Conservation (phyloP, 2,329 filamentous ascomycete species). For the Parascedosporium putredinis region DNA sequence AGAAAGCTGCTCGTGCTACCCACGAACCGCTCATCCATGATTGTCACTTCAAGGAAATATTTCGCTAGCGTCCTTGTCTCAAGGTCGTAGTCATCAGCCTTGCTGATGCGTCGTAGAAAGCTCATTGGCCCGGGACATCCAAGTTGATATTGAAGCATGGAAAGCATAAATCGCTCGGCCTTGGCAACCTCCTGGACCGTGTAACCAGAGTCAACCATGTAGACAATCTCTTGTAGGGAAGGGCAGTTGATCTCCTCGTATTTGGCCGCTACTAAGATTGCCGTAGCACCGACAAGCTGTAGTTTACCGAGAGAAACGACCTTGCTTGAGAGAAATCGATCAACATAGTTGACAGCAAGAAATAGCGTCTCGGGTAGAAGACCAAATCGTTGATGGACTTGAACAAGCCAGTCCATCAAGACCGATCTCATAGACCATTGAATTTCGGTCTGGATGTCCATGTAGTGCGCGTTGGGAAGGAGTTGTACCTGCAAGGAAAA, state of each 20-base stretch:
- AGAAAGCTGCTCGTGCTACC: constrained; percentile 82
- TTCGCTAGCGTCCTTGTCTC: constrained; percentile 93
- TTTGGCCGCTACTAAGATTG: constrained; percentile 91
- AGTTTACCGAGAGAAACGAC: constrained; percentile 90
- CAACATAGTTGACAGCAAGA: constrained; percentile 91
- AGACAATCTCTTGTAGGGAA: constrained; percentile 88
- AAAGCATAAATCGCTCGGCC: constrained; percentile 96
- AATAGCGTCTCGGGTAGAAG: constrained; percentile 92
- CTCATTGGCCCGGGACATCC: constrained; percentile 99
- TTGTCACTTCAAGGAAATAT: constrained; percentile 91
- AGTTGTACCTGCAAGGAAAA: constrained; percentile 50
- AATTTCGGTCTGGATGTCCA: constrained; percentile 94
- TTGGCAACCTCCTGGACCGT: constrained; percentile 86
- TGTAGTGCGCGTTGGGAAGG: constrained; percentile 85
- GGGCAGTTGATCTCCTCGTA: constrained; percentile 99
- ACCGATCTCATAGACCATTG: constrained; percentile 98
- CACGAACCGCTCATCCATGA: constrained; percentile 98
- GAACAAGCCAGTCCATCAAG: constrained; percentile 95
- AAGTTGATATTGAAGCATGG: constrained; percentile 88
- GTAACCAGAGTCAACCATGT: constrained; percentile 95
- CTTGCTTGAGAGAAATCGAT: constrained; percentile 90
- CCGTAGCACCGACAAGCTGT: constrained; percentile 90
- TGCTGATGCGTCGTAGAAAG: constrained; percentile 92
- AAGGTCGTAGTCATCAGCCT: constrained; percentile 93
- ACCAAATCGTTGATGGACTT: constrained; percentile 86